Conservation (phyloP, 768 basidiomycete genomes). For the Coprinopsis marcescibilis region DNA sequence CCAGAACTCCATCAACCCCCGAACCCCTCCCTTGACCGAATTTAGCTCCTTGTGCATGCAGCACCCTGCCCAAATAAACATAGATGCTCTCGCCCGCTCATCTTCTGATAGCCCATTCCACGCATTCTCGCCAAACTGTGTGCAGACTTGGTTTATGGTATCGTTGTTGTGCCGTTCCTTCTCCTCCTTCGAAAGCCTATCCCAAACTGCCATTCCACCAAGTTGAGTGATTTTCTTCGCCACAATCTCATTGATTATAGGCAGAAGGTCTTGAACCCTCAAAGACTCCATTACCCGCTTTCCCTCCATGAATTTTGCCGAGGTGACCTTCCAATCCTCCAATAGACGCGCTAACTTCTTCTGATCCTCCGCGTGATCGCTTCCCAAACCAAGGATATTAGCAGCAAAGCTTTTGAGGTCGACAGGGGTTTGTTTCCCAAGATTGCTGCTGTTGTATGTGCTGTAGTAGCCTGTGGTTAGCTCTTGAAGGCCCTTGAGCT, state of each 20-base stretch:
- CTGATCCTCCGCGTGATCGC: background rate
- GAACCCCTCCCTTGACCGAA: constrained; percentile 11
- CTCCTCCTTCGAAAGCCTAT: background rate
- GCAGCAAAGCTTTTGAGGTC: background rate
- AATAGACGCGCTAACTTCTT: background rate
- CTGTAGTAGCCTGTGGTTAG: constrained; percentile 11
- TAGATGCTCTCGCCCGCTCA: background rate
- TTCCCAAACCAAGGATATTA: background rate
- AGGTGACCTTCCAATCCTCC: background rate
- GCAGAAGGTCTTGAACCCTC: background rate
- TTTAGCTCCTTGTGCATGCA: constrained; percentile 17
- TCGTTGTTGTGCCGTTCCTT: background rate
- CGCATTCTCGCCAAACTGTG: background rate
- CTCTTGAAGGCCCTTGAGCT: constrained; percentile 16
- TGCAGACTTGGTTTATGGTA: background rate
- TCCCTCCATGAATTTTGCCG: background rate
- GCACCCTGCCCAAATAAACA: constrained; percentile 13
- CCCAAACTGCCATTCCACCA: background rate
- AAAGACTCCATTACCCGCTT: background rate
- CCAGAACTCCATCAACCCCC: constrained; percentile 9
- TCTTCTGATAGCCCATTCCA: background rate
- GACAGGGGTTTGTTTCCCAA: constrained; percentile 3
- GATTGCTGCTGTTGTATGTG: constrained; percentile 10
- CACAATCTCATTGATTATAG: background rate
- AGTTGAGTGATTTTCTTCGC: background rate